Evolutionary conservation across 108 stramenopile species (phyloP).

Genomic region (Thalassiosira profunda): DNA sequence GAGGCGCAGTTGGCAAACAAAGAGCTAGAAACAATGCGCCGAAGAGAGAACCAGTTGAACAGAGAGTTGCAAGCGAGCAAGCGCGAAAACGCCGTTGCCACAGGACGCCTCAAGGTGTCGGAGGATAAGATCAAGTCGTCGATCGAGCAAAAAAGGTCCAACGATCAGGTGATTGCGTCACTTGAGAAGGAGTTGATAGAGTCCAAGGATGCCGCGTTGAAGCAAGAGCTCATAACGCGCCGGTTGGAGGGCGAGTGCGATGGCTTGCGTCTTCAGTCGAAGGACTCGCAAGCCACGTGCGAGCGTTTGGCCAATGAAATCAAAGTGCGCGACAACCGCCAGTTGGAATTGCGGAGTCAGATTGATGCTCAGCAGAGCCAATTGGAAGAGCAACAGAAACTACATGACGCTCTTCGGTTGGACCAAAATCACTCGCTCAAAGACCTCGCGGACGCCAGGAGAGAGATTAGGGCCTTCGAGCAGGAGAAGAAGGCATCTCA

Average conservation of each 20-base stretch:
- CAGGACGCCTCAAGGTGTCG: conserved; percentile 37
- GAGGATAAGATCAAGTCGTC: conserved; percentile 59
- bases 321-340: conserved; percentile 60
- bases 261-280: conserved; percentile 67
- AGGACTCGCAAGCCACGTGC: conserved; percentile 57
- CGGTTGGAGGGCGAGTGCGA: conserved; percentile 76
- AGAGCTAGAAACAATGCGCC: conserved; percentile 20
- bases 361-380: conserved; percentile 57
- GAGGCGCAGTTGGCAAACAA: conserved; percentile 29
- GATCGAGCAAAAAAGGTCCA: conserved; percentile 53
- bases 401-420: conserved; percentile 34
- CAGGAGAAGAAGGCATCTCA: conserved; percentile 71
- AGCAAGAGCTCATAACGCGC: conserved; percentile 36
- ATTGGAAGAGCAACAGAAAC: conserved; percentile 77
- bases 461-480: conserved; percentile 56
- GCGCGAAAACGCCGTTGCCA: conserved; percentile 45
- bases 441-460: conserved; percentile 45
- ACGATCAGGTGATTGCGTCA: conserved; percentile 58
- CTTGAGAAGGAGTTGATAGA: conserved; percentile 66
- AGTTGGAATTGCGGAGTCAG: conserved; percentile 6
- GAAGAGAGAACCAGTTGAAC: conserved; percentile 21
- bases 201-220: conserved; percentile 58
- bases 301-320: conserved; percentile 66
- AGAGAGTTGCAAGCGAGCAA: conserved; percentile 35
- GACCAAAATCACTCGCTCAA: conserved; percentile 24